Evolutionary conservation across 495 filamentous ascomycete species (phyloP), one percentile per base, ranked within the genome.

Genomic region (Aspergillus baeticus): DNA sequence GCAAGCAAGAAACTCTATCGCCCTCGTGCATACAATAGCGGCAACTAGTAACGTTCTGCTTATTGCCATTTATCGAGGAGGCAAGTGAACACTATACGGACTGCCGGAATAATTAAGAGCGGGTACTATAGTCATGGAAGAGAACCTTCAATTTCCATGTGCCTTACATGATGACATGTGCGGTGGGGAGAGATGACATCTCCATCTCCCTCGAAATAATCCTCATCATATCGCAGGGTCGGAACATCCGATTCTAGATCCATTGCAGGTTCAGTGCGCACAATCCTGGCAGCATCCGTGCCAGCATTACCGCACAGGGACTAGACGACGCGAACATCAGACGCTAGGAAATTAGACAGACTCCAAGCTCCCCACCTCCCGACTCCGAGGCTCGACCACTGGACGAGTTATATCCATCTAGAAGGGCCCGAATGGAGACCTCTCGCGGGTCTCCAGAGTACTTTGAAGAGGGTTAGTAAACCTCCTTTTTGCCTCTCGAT

Each of bases 321-420:
- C 20, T 46, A 46, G 18, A 44, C 29, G 10, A 44, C 5, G 23
- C 51, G 7, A 23, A 20, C 31, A 21, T 33, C 37, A 35, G 26
- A 22, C 26, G 42, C 22, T 38, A 50, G 11, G 26, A 36, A 37
- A 2, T 26, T 50, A 15, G 47, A 15, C 33, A 36, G 33, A 6
- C 45, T 43, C 49, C 34, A 59, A 59, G 60, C 61, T 63, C 61
- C 52, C 50, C 61, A 63, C 61, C 61, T 63, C 57, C 61, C 61
- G 61, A 60, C 57, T 63, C 61, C 61, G 61, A 63, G 57, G 45
- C 54, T 63, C 50, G 60, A 63, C 60, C 49, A 38, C 18, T 20
- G 1, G 47, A 50, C 34, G 47, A 37, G 47, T 50, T 49, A 49
- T 49, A 49, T 21, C 31, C 31, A 36, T 31, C 46, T 49, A 18